Percentiles rank a stretch among this genome's conserved stretches.
These are phyloP conservation scores for Cyclocybe cylindracea DNA, from an alignment of 768 basidiomycete genomes.

Conservation along the genomic window DNA sequence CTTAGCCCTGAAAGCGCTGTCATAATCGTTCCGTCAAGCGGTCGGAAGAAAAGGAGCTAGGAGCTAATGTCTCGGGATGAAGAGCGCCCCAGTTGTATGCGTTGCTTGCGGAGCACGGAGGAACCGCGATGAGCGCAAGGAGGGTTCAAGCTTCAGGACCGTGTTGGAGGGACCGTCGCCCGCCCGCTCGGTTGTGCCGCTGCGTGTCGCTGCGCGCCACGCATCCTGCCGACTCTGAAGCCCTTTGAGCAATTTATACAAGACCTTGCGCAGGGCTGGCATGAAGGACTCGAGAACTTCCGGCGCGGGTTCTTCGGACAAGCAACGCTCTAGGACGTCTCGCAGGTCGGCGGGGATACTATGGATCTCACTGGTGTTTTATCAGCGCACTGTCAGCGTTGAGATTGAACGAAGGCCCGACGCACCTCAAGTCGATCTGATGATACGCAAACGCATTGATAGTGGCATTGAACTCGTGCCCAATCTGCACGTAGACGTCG, in stretches of 20 bases:
- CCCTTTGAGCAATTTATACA: slow-evolving; percentile 81
- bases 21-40: no score
- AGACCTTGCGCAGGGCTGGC: slow-evolving; percentile 79
- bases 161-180: background rate
- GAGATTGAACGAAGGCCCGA: slow-evolving; percentile 2
- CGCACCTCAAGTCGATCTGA: slow-evolving; percentile 78
- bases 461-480: slow-evolving; percentile 84
- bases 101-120: background rate
- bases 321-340: slow-evolving; percentile 59
- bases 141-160: background rate
- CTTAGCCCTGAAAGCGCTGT: no score
- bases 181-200: background rate
- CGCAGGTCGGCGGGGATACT: slow-evolving; percentile 64
- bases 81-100: background rate
- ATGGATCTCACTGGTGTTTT: slow-evolving; percentile 58
- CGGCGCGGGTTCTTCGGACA: slow-evolving; percentile 78
- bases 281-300: slow-evolving; percentile 74
- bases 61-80: no score
- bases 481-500: slow-evolving; percentile 87
- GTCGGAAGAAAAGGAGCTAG: no score
- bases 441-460: slow-evolving; percentile 73
- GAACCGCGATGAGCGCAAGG: no score
- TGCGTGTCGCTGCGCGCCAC: slow-evolving; percentile 31
- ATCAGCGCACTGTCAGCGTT: background rate
- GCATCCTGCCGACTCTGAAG: slow-evolving; percentile 73